Conservation (phyloP, 73 alveolate genomes). For the Tetrahymena elliotti region DNA sequence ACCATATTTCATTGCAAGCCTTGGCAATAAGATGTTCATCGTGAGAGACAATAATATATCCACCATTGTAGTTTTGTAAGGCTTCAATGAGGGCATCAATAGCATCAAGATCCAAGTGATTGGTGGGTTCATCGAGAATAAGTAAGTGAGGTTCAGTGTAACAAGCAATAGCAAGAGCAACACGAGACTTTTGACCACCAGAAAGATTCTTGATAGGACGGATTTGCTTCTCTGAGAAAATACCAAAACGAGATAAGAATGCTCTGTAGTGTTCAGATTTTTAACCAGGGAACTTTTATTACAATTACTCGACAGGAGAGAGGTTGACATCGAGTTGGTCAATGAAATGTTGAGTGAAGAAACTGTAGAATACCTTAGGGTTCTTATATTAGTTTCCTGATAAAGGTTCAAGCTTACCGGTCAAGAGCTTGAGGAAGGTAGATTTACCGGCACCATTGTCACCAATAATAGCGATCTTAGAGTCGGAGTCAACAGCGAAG, state of each 20-base stretch:
- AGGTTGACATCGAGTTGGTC: constrained; percentile 9
- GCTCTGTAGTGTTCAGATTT: constrained; percentile 69
- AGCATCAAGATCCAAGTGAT: constrained; percentile 97
- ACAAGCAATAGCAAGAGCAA: constrained; percentile 87
- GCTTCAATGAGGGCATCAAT: constrained; percentile 95
- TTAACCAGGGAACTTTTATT: constrained; percentile 60
- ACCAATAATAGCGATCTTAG: constrained; percentile 17
- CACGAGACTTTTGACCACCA: constrained; percentile 97
- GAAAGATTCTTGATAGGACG: constrained; percentile 90
- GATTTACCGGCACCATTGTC: constrained; percentile 44
- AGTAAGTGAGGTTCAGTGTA: constrained; percentile 90
- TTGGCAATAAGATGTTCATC: constrained; percentile 92
- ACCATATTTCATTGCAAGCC: constrained; percentile 89
- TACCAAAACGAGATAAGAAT: constrained; percentile 81
- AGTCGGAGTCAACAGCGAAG: not conserved
- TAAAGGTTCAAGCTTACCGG: constrained; percentile 32
- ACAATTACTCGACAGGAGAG: constrained; percentile 83
- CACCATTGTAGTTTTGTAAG: constrained; percentile 90
- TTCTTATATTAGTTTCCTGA: not conserved
- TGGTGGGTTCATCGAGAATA: constrained; percentile 96
- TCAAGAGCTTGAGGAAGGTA: constrained; percentile 32
- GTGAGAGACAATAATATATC: constrained; percentile 94
- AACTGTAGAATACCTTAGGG: constrained; percentile 1
- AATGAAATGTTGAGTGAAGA: not conserved
- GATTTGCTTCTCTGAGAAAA: constrained; percentile 68